Base-by-base conservation (phyloP, 1,284 basidiomycete genomes). In the Naganishia sp. region DNA sequence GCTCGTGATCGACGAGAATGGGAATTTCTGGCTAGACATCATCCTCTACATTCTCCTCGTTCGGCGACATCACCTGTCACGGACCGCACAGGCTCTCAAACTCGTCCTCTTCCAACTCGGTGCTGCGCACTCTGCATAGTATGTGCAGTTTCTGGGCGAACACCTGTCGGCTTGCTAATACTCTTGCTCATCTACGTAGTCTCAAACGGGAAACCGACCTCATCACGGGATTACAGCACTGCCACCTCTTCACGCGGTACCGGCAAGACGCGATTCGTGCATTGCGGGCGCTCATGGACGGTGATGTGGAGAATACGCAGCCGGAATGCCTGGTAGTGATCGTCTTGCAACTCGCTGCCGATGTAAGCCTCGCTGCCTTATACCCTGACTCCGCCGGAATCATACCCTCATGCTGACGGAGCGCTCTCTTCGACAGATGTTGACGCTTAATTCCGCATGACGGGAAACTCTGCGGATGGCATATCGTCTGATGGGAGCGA, bases 151-250 rank as follows among this genome's bases (percentile, higher is more conserved):
- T 28, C 28, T 2, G 28, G 28, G 5, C 28, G 28, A 28, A 45
- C 42, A n/a, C 42, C n/a, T 13, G n/a, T 21, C 9, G 15, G 28
- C 31, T 28, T 13, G 9, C 25, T 45, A 9, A 25, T 11, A 9
- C 41, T 41, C n/a, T n/a, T 7, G 7, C 25, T 23, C 23, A 28
- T 18, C 28, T 28, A 28, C 28, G 5, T 32, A 60, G 57, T 60
- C 46, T 60, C 15, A 23, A 46, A 18, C 28, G 57, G 45, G 57
- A 60, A 60, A 60, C 39, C 31, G 46, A 60, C 28, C 25, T 60
- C n/a, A 28, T 60, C 4, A 31, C 57, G 32, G 57, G 57, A n/a
- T 46, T 60, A 23, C 31, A 60, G 57, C 57, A 60, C 31, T 60
- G 57, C 41, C 45, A 39, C 2, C 28, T 21, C 45, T 60, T 60